These are phyloP conservation scores for Xerocomus amazonicus DNA, from an alignment of 1,284 basidiomycete genomes.

Conservation along the genomic window DNA sequence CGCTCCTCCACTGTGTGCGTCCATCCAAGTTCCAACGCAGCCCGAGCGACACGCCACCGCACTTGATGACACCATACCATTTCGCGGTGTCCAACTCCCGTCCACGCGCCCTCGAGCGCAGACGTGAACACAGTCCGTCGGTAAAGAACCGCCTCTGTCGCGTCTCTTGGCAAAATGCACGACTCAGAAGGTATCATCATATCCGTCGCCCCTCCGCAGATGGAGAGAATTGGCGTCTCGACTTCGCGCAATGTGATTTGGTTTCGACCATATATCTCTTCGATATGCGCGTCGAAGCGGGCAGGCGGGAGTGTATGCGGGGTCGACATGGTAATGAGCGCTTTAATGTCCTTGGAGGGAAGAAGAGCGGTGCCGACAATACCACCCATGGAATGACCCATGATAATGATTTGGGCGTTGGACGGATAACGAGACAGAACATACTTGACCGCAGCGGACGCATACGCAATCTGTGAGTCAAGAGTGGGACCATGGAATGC, in stretches of 20 bases:
- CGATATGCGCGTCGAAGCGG: conserved; percentile 79
- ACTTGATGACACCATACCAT: conserved; percentile 99
- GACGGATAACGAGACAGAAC: conserved; percentile 76
- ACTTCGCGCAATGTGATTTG: conserved; percentile 36
- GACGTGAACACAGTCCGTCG: conserved; percentile 83
- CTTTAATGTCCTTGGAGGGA: conserved; percentile 61
- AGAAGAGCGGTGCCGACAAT: conserved; percentile 79
- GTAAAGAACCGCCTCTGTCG: conserved; percentile 30
- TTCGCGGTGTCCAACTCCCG: conserved; percentile 91
- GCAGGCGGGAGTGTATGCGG: conserved; percentile 89
- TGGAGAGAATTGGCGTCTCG: conserved; percentile 70
- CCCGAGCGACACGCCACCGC: conserved; percentile 81
- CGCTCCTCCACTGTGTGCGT: conserved; percentile 30
- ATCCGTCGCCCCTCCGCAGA: conserved; percentile 93
- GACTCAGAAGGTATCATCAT: conserved; percentile 91
- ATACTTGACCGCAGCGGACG: conserved; percentile 69
- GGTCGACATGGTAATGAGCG: conserved; percentile 92
- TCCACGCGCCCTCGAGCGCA: conserved; percentile 87
- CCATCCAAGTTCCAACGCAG: conserved; percentile 65
- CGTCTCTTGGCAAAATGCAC: conserved; percentile 58
- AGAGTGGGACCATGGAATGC: conserved; percentile 93
- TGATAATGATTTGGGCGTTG: conserved; percentile 63
- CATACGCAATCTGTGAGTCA: conserved; percentile 78
- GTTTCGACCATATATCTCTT: conserved; percentile 63
- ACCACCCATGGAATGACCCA: conserved; percentile 99